A percentile compares a stretch with the other conserved stretches of the same genome.
Conservation (phyloP, 164 flowering plant genomes). For the Amborella trichopoda region DNA sequence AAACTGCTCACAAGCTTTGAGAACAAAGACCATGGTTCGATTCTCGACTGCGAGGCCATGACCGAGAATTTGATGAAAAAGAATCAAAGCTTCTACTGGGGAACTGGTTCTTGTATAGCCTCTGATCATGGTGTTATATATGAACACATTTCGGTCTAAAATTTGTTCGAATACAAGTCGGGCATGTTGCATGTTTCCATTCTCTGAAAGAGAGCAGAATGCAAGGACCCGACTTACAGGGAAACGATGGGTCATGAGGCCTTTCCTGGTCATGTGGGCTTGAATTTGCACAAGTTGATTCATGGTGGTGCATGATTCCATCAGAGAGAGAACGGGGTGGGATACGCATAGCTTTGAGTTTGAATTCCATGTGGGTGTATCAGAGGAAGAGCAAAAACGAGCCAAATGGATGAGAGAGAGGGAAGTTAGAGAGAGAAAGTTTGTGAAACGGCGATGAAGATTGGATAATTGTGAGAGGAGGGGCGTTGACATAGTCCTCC, state of each 20-base stretch:
- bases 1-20: conserved; percentile 37
- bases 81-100: conserved; percentile 19
- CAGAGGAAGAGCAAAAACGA: no score
- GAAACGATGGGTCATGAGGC: conserved; percentile 39
- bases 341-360: conserved; percentile 3
- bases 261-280: conserved; percentile 44
- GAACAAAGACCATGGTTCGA: conserved; percentile 39
- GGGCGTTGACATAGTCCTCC: no score
- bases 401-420: no score
- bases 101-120: conserved; percentile 20
- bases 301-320: conserved; percentile 53
- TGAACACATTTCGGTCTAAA: conserved; percentile 4
- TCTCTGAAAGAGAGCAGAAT: conserved; percentile 42
- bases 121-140: conserved; percentile 36
- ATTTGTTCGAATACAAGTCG: conserved; percentile 4
- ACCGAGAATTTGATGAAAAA: conserved; percentile 34
- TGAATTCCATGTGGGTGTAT: no score
- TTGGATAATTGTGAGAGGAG: no score
- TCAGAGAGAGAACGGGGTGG: conserved; percentile 32
- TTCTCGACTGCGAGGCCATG: conserved; percentile 34
- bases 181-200: conserved; percentile 17
- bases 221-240: conserved; percentile 54
- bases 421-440: no score
- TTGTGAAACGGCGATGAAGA: no score
- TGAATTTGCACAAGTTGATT: conserved; percentile 53